A percentile compares a stretch with the other conserved stretches of the same genome.
phyloP scores from a whole-genome alignment of 305 asterid species.

The Andrographis paniculata region DNA sequence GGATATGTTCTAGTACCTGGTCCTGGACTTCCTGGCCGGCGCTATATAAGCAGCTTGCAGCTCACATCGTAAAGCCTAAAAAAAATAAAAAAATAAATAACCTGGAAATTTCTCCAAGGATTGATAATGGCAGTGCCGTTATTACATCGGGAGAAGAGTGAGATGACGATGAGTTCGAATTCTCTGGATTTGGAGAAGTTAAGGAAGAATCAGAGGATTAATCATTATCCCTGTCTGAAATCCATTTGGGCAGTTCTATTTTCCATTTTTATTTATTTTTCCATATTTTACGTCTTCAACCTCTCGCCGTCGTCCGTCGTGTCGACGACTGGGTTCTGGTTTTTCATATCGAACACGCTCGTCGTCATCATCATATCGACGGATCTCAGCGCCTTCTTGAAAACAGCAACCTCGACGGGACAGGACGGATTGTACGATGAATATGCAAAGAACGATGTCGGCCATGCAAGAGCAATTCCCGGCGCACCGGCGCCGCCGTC shows the following conservation, averaged over 20 bases:
- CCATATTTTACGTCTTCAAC: conserved; percentile 36
- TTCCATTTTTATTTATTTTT: conserved; percentile 30
- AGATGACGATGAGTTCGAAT: no score
- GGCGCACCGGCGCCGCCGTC: no score
- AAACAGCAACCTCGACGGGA: conserved; percentile 16
- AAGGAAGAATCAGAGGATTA: background rate
- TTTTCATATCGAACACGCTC: conserved; percentile 49
- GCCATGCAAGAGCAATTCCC: no score
- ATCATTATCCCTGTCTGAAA: background rate
- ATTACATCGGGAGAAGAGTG: no score
- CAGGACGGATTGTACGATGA: background rate
- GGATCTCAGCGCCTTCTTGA: conserved; percentile 41
- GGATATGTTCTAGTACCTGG: no score
- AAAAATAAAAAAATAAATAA: no score
- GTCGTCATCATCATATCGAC: conserved; percentile 44
- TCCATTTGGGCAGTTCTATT: conserved; percentile 37
- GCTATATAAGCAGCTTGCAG: no score
- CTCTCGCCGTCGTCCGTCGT: conserved; percentile 45
- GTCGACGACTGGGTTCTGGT: conserved; percentile 57
- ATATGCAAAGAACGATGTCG: conserved; percentile 4
- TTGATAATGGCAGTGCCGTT: no score
- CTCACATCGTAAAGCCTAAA: no score
- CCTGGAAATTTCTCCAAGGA: no score
- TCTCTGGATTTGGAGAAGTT: background rate
- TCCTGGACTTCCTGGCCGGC: no score